phyloP scores from a whole-genome alignment of 306 rosid genomes.

The Datisca glomerata region DNA sequence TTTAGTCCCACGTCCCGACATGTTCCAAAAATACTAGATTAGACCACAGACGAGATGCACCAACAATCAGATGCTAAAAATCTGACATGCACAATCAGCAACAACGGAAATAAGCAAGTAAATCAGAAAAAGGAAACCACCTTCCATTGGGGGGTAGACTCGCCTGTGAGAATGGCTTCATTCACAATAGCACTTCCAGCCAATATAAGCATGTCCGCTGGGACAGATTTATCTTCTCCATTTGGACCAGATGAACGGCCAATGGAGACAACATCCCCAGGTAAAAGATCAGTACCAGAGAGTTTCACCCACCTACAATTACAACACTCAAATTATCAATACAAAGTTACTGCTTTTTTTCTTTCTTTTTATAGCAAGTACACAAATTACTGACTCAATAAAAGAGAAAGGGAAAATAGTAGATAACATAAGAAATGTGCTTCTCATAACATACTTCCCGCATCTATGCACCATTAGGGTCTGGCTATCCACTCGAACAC shows the following conservation, averaged over 20 bases:
- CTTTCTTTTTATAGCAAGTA: too few relatives aligned
- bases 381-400: not conserved
- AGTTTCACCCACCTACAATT: constrained; percentile 75
- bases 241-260: constrained; percentile 76
- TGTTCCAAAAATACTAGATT: too few relatives aligned
- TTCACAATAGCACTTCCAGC: constrained; percentile 95
- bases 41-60: too few relatives aligned
- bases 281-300: constrained; percentile 87
- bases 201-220: constrained; percentile 97
- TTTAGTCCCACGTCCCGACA: too few relatives aligned
- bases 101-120: constrained; percentile 6
- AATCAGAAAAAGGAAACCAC: constrained; percentile 41
- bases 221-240: constrained; percentile 95
- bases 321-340: constrained; percentile 5
- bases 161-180: constrained; percentile 99
- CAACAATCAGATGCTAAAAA: too few relatives aligned
- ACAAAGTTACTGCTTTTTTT: too few relatives aligned
- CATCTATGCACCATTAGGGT: constrained; percentile 83
- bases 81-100: not conserved
- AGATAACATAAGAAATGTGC: too few relatives aligned
- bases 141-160: constrained; percentile 99
- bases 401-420: constrained; percentile 6
- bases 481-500: constrained; percentile 94
- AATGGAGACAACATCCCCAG: constrained; percentile 93
- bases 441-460: constrained; percentile 79